Conservation (phyloP, 2,329 filamentous ascomycete genomes). For the Alternaria sp. region DNA sequence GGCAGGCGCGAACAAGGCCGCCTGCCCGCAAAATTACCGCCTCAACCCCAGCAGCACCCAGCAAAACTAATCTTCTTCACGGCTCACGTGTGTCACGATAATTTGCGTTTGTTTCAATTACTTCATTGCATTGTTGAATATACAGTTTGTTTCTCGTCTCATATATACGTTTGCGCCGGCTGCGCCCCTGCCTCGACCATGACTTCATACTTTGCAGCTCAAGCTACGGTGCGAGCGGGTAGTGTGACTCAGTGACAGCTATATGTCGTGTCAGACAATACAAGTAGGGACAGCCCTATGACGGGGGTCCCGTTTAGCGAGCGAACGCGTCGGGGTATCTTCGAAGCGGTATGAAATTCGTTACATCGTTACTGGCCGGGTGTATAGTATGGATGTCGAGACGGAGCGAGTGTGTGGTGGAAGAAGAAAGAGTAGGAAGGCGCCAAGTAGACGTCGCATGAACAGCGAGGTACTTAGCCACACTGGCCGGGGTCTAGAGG, state of each 20-base stretch:
- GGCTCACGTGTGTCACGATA: slow-evolving; percentile 3
- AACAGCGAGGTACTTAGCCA: slow-evolving; percentile 30
- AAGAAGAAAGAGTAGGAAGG: slow-evolving; percentile 17
- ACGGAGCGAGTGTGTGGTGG: slow-evolving; percentile 28
- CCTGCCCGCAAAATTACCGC: slow-evolving; percentile 12
- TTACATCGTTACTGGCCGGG: slow-evolving; percentile 27
- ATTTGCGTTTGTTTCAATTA: slow-evolving; percentile 7
- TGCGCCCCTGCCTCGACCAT: background rate
- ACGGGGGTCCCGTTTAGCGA: slow-evolving; percentile 23
- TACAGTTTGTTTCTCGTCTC: slow-evolving; percentile 7
- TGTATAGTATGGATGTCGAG: slow-evolving; percentile 2
- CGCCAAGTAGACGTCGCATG: background rate
- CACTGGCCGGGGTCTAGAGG: slow-evolving; percentile 47
- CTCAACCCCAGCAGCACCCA: background rate
- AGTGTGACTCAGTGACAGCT: background rate
- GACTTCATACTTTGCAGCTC: background rate
- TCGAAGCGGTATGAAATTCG: slow-evolving; percentile 32
- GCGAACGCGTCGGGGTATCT: slow-evolving; percentile 37
- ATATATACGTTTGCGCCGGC: slow-evolving; percentile 10
- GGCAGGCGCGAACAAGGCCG: slow-evolving; percentile 8
- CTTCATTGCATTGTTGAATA: background rate
- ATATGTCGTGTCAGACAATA: background rate
- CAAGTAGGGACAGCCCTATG: slow-evolving; percentile 3
- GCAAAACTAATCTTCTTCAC: background rate
- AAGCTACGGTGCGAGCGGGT: slow-evolving; percentile 1